These are phyloP conservation scores for Haplosporangium sp. DNA, from an alignment of 371 early-diverging fungal genomes.

Conservation along the genomic window DNA sequence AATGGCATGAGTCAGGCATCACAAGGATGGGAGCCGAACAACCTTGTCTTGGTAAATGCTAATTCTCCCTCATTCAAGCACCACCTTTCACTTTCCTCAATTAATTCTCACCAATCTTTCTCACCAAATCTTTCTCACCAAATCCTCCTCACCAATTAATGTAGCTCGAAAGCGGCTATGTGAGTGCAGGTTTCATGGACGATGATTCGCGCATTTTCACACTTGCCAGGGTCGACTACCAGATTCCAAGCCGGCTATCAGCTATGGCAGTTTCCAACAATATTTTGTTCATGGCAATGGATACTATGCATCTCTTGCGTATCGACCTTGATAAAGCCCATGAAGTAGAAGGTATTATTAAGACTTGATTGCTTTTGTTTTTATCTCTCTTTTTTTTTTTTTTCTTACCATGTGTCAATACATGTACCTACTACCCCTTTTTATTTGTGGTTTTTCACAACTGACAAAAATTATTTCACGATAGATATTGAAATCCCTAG, in stretches of 20 bases:
- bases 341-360: slow-evolving; percentile 69
- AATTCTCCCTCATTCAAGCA: neutral
- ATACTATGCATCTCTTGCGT: slow-evolving; percentile 72
- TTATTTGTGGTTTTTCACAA: neutral
- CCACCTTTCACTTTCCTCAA: neutral
- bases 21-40: slow-evolving; percentile 55
- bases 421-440: no score
- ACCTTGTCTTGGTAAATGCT: slow-evolving; percentile 45
- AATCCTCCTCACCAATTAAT: neutral
- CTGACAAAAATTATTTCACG: neutral
- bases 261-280: slow-evolving; percentile 85
- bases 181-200: slow-evolving; percentile 61
- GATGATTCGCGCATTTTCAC: slow-evolving; percentile 75
- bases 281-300: slow-evolving; percentile 78
- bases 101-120: no score
- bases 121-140: no score
- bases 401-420: no score
- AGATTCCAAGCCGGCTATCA: slow-evolving; percentile 75
- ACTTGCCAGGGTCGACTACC: slow-evolving; percentile 86
- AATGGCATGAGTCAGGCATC: slow-evolving; percentile 48
- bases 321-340: slow-evolving; percentile 83
- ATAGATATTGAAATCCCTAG: slow-evolving; percentile 83
- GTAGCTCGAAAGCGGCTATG: slow-evolving; percentile 69
- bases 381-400: no score
- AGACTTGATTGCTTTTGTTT: no score